These are phyloP conservation scores for Magnolia kwangsiensis DNA, from an alignment of 164 flowering plant species.

Conservation along the genomic window DNA sequence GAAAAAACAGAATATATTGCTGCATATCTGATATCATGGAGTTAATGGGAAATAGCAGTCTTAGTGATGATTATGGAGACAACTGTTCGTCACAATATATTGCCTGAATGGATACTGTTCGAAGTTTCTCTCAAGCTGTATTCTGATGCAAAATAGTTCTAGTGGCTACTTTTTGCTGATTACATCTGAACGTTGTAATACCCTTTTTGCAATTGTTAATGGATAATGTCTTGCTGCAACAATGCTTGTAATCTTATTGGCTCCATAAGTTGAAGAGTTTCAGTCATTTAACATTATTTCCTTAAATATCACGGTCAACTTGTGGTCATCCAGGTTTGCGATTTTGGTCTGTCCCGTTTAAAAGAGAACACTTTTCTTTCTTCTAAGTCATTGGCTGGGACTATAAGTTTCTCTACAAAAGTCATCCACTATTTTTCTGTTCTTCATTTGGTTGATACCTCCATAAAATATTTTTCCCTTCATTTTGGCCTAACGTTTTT, in stretches of 20 bases:
- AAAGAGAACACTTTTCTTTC: constrained; percentile 95
- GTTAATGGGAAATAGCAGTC: no score
- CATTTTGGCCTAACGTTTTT: constrained; percentile 7
- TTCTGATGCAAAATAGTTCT: not conserved
- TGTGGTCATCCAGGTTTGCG: constrained; percentile 67
- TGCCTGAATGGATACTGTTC: no score
- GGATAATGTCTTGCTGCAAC: not conserved
- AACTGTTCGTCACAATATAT: no score
- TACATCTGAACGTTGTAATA: not conserved
- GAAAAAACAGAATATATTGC: no score
- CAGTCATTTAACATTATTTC: no score
- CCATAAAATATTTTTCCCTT: not conserved
- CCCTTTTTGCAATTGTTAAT: not conserved
- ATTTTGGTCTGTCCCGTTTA: constrained; percentile 95
- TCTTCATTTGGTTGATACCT: not conserved
- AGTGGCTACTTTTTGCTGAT: not conserved
- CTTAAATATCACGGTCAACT: not conserved
- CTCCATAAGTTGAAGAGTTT: no score
- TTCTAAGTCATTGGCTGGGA: constrained; percentile 98
- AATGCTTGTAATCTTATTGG: not conserved
- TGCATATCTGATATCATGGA: no score
- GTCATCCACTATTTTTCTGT: not conserved
- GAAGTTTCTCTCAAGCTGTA: not conserved
- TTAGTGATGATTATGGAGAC: no score
- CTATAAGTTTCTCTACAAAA: constrained; percentile 55